Evolutionary conservation across 768 basidiomycete genomes (phyloP).

Genomic region (Phylloporus scabripes): DNA sequence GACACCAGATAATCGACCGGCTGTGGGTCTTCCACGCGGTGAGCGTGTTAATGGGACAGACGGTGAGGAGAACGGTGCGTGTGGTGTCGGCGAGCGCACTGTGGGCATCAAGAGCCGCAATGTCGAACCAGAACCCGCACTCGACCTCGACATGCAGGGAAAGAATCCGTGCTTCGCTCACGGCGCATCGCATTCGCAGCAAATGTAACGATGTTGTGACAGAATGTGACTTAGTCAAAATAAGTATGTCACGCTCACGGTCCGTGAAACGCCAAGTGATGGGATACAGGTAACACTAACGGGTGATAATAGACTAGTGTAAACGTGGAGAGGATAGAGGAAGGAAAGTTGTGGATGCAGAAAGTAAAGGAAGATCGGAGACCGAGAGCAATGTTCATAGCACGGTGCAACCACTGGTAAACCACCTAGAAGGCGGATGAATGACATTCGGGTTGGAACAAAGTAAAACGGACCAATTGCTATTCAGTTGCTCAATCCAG

Average conservation of each 20-base stretch:
- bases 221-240: constrained; percentile 3
- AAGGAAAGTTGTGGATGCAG: constrained; percentile 2
- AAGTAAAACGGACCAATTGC: constrained; percentile 43
- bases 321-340: neutral
- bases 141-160: constrained; percentile 17
- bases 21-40: constrained; percentile 21
- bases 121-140: neutral
- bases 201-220: constrained; percentile 11
- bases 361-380: neutral
- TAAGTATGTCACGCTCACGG: constrained; percentile 3
- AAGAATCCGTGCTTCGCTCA: neutral
- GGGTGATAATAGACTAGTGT: constrained; percentile 10
- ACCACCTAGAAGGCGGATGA: constrained; percentile 54
- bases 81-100: constrained; percentile 21
- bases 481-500: constrained; percentile 83
- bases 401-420: constrained; percentile 63
- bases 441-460: constrained; percentile 13
- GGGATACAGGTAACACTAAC: constrained; percentile 14
- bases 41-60: constrained; percentile 17
- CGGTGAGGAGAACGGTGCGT: constrained; percentile 5
- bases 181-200: neutral
- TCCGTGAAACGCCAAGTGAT: neutral
- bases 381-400: constrained; percentile 27
- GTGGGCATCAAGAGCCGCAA: constrained; percentile 31
- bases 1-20: constrained; percentile 25